Evolutionary conservation across 306 rosid genomes (phyloP), one percentile per base, ranked within the genome.

Genomic region (Medicago arabica): DNA sequence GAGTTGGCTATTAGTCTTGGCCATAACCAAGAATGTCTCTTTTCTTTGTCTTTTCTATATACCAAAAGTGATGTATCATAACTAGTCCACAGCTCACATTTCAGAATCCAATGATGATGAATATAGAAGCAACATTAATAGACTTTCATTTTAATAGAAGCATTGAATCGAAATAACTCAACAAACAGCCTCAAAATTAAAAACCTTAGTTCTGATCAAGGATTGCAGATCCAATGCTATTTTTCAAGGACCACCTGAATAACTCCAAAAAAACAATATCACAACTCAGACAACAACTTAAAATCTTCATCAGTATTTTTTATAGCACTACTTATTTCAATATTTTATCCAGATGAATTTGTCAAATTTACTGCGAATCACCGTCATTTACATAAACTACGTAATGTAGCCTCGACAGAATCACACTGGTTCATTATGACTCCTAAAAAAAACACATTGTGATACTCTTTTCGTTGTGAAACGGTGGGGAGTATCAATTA

Each of bases 71-170:
- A 78, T 64, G 74, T 75, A 46, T 59, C 79, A 69, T 67, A 69
- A 83, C 64, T 72, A 80, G 67, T 72, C 46, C 60, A 75, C 67
- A 72, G 44, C 57, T 67, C 73, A 80, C 17, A 14, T 73, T 7
- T 41, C 50, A 84, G 83, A 80, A 84, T 86, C 85, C 82, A 85
- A 81, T 67, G 21, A 76, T 47, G 2, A 73, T 38, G 40, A 34
- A 49, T 17, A 39, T 59, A 53, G 14, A 80, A 38, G 17, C 38
- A 16, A 55, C 51, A 47, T 60, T 67, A 80, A 49, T 66, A 5
- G 1, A 70, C n/a, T n/a, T n/a, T n/a, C n/a, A n/a, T n/a, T n/a
- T n/a, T n/a, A n/a, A n/a, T 66, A 5, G 1, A 70, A 34, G n/a
- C 40, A 64, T 9, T 9, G 63, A 18, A 73, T 46, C 51, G 7